Evolutionary conservation across 2,329 filamentous ascomycete genomes (phyloP).

Genomic region (Alternaria sp.): DNA sequence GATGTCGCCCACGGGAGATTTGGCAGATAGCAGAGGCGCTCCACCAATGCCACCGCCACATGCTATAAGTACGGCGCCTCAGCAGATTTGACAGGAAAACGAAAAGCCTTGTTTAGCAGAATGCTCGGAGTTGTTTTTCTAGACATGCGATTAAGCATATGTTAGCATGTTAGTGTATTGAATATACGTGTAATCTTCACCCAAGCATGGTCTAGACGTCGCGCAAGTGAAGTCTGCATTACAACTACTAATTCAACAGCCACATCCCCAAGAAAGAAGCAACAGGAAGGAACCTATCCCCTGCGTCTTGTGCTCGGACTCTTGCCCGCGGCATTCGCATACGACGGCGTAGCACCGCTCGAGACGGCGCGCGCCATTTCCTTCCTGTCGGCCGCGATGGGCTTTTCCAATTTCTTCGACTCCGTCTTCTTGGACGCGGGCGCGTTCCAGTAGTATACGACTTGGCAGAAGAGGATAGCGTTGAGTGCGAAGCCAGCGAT

Average conservation of each 20-base stretch:
- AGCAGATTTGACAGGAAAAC: conserved; percentile 27
- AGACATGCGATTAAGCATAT: background rate
- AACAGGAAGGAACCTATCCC: conserved; percentile 46
- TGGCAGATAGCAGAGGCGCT: conserved; percentile 33
- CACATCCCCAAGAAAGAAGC: background rate
- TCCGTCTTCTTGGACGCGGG: conserved; percentile 37
- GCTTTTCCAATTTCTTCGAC: conserved; percentile 49
- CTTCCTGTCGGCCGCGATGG: conserved; percentile 42
- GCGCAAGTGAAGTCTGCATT: background rate
- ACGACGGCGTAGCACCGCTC: conserved; percentile 40
- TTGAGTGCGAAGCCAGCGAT: conserved; percentile 91
- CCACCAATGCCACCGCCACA: conserved; percentile 38
- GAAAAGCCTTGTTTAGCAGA: background rate
- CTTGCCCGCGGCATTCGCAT: conserved; percentile 52
- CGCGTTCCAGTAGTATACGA: conserved; percentile 95
- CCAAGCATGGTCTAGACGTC: background rate
- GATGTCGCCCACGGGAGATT: conserved; percentile 36
- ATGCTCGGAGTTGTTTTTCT: background rate
- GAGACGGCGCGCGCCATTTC: conserved; percentile 42
- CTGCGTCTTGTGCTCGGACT: conserved; percentile 63
- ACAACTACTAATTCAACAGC: background rate
- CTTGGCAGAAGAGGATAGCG: conserved; percentile 82
- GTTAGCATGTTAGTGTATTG: background rate
- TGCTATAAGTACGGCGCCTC: conserved; percentile 35
- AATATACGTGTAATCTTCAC: background rate